Evolutionary conservation across 2,329 filamentous ascomycete species (phyloP), one percentile per base, ranked within the genome.

Genomic region (Cryphonectria japonica): DNA sequence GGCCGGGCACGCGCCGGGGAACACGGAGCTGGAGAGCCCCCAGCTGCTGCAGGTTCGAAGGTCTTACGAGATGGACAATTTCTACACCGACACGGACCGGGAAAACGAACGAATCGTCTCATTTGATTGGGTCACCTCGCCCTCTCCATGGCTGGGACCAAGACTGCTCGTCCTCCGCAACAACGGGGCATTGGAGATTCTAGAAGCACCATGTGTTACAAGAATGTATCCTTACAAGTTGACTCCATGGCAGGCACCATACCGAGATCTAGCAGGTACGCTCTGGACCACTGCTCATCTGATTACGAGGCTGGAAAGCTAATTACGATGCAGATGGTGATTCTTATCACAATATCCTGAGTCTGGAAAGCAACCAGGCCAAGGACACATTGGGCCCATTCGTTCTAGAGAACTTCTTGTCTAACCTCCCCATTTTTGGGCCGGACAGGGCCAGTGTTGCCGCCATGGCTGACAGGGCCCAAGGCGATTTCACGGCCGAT

Each of bases 61-160:
- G 70, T 90, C 89, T 1, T 84, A 88, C 74, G 88, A 91, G 76
- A 85, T 91, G 80, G 88, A 91, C 74, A 85, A 88, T 65, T 83
- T 85, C 26, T 90, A 86, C 74, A 81, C 83, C 37, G 86, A 87
- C 66, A 80, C 82, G 43, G 81, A 82, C 43, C 82, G 85, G 74
- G 86, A 86, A 78, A 84, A 86, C 74, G 87, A 91, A 69, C 85
- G 87, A 29, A 90, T 91, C 43, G 88, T 91, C 9, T 91, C 89
- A 0, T 91, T 91, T 77, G 89, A 92, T 77, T 92, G 89, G 89
- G 81, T 91, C 13, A 90, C 87, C 3, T 81, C 90, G 63, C 83
- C 85, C 14, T 88, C 86, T 3, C 82, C 87, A 3, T 83, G 84
- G 19, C 76, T 90, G 65, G 85, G 85, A 34, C 88, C 88, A 41